Evolutionary conservation across 805 yeast genomes (phyloP).

Genomic region (Candida sakaeoensis): DNA sequence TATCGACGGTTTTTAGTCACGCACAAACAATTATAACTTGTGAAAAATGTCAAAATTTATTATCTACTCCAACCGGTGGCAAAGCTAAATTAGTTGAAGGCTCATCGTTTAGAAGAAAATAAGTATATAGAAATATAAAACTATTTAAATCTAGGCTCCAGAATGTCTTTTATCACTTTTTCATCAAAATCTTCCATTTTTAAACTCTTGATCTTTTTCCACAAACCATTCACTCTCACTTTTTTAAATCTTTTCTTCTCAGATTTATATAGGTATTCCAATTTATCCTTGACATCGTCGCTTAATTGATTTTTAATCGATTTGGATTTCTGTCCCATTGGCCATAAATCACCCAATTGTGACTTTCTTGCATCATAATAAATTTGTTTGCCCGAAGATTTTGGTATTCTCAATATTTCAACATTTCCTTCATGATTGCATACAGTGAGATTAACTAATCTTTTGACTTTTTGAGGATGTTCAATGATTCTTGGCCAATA

Average conservation of each 20-base stretch:
- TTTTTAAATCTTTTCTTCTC: constrained; percentile 37
- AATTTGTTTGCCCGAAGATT: constrained; percentile 64
- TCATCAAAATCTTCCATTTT: constrained; percentile 26
- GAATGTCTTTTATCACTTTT: constrained; percentile 3
- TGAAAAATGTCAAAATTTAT: constrained; percentile 38
- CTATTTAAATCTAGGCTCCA: not conserved
- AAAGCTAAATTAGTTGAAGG: constrained; percentile 43
- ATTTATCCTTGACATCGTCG: constrained; percentile 28
- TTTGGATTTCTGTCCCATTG: constrained; percentile 37
- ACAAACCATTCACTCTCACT: constrained; percentile 30
- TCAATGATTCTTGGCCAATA: constrained; percentile 73
- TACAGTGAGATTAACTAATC: constrained; percentile 74
- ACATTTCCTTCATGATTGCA: constrained; percentile 77
- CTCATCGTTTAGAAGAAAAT: constrained; percentile 40
- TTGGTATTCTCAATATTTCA: constrained; percentile 86
- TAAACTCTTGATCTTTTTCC: constrained; percentile 26
- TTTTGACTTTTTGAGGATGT: constrained; percentile 72
- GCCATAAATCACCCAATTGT: constrained; percentile 85
- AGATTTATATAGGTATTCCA: constrained; percentile 33
- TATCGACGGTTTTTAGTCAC: constrained; percentile 40
- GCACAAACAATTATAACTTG: constrained; percentile 42
- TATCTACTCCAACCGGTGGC: constrained; percentile 42
- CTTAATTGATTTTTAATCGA: constrained; percentile 27
- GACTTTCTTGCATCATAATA: constrained; percentile 92
- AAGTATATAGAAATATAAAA: constrained; percentile 13